Percentiles rank a stretch among this genome's conserved stretches.
These are phyloP conservation scores for Lyophyllum decastes DNA, from an alignment of 768 basidiomycete species.

Conservation along the genomic window DNA sequence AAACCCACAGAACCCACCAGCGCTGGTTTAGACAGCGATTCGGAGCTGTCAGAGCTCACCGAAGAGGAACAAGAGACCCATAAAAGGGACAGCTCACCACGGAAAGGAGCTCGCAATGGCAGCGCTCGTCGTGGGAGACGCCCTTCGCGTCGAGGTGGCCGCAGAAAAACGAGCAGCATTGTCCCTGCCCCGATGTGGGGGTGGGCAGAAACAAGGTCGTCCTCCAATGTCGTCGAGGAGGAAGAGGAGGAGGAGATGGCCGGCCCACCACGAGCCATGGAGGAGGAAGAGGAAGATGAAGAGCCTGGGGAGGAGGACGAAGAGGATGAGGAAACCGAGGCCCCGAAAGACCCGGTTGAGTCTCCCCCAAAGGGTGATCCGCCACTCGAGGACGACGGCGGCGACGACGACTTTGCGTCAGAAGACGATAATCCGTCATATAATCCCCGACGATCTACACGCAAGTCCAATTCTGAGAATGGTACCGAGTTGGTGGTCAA, in stretches of 20 bases:
- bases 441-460: conserved; percentile 11
- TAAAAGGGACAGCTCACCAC: conserved; percentile 26
- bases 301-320: conserved; percentile 33
- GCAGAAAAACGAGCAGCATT: conserved; percentile 47
- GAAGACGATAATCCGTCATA: conserved; percentile 16
- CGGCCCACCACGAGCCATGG: conserved; percentile 53
- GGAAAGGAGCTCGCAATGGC: conserved; percentile 19
- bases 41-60: conserved; percentile 82
- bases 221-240: conserved; percentile 42
- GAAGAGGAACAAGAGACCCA: conserved; percentile 72
- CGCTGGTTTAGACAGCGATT: conserved; percentile 59
- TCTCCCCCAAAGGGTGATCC: conserved; percentile 17
- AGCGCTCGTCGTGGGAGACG: conserved; percentile 15
- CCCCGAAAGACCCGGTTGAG: not conserved
- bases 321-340: conserved; percentile 32
- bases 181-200: conserved; percentile 86
- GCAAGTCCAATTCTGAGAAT: conserved; percentile 4
- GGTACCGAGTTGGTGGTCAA: not conserved
- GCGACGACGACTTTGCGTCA: conserved; percentile 14
- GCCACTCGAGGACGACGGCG: conserved; percentile 14
- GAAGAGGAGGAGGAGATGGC: conserved; percentile 52
- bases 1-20: conserved; percentile 24
- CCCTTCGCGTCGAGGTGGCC: conserved; percentile 24
- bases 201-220: conserved; percentile 64
- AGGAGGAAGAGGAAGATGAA: conserved; percentile 62